Base-by-base conservation (phyloP, 208 protist species). In the Leishmania martiniquensis region DNA sequence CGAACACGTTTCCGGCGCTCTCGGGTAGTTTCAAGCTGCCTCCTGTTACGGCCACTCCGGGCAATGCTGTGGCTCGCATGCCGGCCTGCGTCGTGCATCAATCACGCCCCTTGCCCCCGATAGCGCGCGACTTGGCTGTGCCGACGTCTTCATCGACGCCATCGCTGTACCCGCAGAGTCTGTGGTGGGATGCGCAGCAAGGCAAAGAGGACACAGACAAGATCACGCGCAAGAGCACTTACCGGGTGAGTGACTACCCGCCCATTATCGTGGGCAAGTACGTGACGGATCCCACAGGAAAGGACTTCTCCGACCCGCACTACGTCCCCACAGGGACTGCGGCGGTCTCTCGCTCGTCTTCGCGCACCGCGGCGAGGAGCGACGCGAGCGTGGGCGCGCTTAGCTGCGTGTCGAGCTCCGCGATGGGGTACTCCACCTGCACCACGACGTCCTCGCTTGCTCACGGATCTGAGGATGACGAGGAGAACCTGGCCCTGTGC, bases 221-320 rank as follows among this genome's bases (percentile, higher is more conserved):
- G 4, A 54, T 95, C 60, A 88, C 83, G 0, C 44, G 73, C 54
- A 80, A 80, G 17, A 91, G 73, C 47, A 95, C 88, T 2, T 97
- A 97, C 72, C 54, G 77, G 20, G 76, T 83, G 10, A 89, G 65
- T 51, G 66, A 84, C 34, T 69, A 79, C 62, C 76, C 91, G 52
- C 84, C 83, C 4, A 81, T 95, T 47, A 81, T 86, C 47, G 87
- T 94, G 17, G 91, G 91, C 54, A 94, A 93, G 81, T 94, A 93
- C 79, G 93, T 97, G 65, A 57, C 78, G 13, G 93, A 95, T 63
- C 80, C 82, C 6, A 87, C 90, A 51, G 87, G 90, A 57, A 83
- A 88, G 67, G 93, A 97, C 74, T 93, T 88, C 52, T 95, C 90
- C 1, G 93, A 97, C 77, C 93, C 93, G 15, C 89, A 91, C 79